Evolutionary conservation across 2,329 filamentous ascomycete genomes (phyloP).

Genomic region (Cadophora gregata): DNA sequence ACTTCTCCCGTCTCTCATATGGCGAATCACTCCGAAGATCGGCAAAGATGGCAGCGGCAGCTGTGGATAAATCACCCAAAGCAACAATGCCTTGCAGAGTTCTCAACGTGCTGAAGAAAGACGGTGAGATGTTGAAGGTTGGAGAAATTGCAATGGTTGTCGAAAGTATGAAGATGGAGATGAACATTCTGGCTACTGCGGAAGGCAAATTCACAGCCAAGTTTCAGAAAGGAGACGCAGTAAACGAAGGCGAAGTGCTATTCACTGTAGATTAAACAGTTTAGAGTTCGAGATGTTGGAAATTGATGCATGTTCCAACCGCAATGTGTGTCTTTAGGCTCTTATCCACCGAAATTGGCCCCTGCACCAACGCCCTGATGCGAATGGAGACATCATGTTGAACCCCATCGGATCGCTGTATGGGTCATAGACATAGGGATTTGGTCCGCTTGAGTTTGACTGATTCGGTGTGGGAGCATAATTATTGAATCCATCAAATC

Average conservation of each 20-base stretch:
- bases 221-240: constrained; percentile 44
- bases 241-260: constrained; percentile 42
- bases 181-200: constrained; percentile 41
- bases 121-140: constrained; percentile 42
- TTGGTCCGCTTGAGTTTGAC: background rate
- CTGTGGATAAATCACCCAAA: constrained; percentile 17
- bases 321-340: no score
- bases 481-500: background rate
- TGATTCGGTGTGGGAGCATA: background rate
- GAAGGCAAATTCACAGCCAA: constrained; percentile 41
- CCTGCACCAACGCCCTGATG: background rate
- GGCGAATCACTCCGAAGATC: background rate
- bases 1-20: background rate
- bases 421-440: background rate
- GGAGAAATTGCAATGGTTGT: constrained; percentile 46
- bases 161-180: constrained; percentile 49
- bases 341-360: background rate
- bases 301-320: background rate
- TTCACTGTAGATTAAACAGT: background rate
- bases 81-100: constrained; percentile 48
- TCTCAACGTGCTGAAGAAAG: constrained; percentile 43
- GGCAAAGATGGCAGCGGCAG: background rate
- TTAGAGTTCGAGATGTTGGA: background rate
- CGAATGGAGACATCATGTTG: background rate
- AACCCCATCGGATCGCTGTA: background rate